Percentiles rank a stretch among this genome's conserved stretches.
These are phyloP conservation scores for Pezicula neosporulosa DNA, from an alignment of 2,329 filamentous ascomycete species.

Conservation along the genomic window DNA sequence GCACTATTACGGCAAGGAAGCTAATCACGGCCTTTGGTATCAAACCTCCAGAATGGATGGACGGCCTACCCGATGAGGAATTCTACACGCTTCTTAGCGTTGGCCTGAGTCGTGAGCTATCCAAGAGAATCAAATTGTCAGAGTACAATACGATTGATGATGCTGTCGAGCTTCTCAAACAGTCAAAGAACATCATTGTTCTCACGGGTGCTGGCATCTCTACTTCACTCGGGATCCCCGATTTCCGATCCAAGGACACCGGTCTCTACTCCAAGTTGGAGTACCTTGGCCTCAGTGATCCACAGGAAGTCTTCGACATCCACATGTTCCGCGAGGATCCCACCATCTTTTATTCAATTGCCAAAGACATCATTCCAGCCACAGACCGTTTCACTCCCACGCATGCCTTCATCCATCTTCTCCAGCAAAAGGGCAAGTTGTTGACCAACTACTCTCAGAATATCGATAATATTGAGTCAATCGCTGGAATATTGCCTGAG, in stretches of 20 bases:
- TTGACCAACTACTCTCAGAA: constrained; percentile 98
- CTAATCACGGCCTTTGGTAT: constrained; percentile 85
- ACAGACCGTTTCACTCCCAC: constrained; percentile 83
- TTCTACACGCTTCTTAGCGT: constrained; percentile 74
- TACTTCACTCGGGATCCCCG: constrained; percentile 92
- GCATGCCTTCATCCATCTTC: constrained; percentile 86
- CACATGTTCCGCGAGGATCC: constrained; percentile 82
- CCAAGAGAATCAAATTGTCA: constrained; percentile 74
- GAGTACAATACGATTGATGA: constrained; percentile 86
- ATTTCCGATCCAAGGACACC: constrained; percentile 91
- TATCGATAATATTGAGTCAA: constrained; percentile 91
- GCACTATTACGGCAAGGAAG: constrained; percentile 73
- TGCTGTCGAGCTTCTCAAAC: constrained; percentile 72
- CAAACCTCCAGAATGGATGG: constrained; percentile 68
- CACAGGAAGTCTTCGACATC: constrained; percentile 95
- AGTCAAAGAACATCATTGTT: constrained; percentile 81
- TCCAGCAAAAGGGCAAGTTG: constrained; percentile 84
- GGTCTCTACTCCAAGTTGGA: constrained; percentile 86
- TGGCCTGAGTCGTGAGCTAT: constrained; percentile 76
- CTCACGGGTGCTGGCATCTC: constrained; percentile 96
- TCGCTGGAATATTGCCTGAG: constrained; percentile 75
- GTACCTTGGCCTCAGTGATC: constrained; percentile 72
- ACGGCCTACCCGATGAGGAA: constrained; percentile 67
- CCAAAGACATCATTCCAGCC: constrained; percentile 83
- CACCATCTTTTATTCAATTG: constrained; percentile 84